A percentile compares a stretch with the other conserved stretches of the same genome.
Conservation (phyloP, 1,284 basidiomycete genomes). For the Ganoderma multipileum region DNA sequence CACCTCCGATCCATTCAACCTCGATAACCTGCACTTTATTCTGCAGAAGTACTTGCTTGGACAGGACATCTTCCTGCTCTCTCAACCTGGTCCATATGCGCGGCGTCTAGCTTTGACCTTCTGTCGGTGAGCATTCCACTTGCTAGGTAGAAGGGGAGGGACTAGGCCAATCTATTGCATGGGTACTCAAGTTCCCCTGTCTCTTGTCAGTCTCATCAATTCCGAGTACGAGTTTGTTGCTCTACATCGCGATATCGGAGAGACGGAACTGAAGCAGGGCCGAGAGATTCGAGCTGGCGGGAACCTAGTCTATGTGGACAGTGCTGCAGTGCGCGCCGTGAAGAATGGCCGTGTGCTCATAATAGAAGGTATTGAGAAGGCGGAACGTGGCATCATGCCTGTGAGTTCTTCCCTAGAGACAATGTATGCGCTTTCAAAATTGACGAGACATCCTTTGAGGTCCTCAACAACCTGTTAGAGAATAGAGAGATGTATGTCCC, state of each 20-base stretch:
- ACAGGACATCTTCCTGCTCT: slow-evolving; percentile 69
- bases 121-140: slow-evolving; percentile 53
- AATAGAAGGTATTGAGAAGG: slow-evolving; percentile 73
- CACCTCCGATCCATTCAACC: slow-evolving; percentile 54
- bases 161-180: not conserved
- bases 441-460: slow-evolving; percentile 39
- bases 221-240: slow-evolving; percentile 72
- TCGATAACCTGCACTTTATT: slow-evolving; percentile 67
- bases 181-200: not conserved
- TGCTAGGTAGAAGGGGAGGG: not conserved
- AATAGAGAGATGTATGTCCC: slow-evolving; percentile 65
- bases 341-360: slow-evolving; percentile 71
- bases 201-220: slow-evolving; percentile 58
- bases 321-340: slow-evolving; percentile 68
- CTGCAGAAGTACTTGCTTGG: slow-evolving; percentile 73
- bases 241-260: slow-evolving; percentile 70
- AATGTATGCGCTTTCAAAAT: not conserved
- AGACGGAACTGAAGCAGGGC: slow-evolving; percentile 74
- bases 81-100: slow-evolving; percentile 71
- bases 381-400: slow-evolving; percentile 63
- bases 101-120: slow-evolving; percentile 66
- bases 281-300: slow-evolving; percentile 66
- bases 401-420: slow-evolving; percentile 28
- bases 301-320: slow-evolving; percentile 68
- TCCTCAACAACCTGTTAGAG: slow-evolving; percentile 71